Percentiles rank a stretch among this genome's conserved stretches.
These are phyloP conservation scores for Aethionema arabicum DNA, from an alignment of 345 rosid species.

Conservation along the genomic window DNA sequence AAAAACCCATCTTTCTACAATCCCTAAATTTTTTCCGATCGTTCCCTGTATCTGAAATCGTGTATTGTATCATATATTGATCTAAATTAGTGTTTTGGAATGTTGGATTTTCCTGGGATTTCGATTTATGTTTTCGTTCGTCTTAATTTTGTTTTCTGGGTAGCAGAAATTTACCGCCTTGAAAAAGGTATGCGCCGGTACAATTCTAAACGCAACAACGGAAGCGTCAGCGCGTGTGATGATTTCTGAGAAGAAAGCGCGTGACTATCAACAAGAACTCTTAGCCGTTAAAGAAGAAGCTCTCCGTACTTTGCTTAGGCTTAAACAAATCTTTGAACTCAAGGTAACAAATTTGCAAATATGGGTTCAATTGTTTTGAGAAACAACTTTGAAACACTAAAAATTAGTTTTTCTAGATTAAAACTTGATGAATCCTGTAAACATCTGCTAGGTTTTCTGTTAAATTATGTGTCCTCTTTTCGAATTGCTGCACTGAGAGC, in stretches of 20 bases:
- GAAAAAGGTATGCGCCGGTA: conserved; percentile 96
- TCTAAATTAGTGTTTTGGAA: conserved; percentile 11
- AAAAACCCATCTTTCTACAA: conserved; percentile 16
- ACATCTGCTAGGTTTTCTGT: too few species aligned
- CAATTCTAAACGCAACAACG: conserved; percentile 79
- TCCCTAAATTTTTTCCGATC: not conserved
- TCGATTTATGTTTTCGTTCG: conserved; percentile 21
- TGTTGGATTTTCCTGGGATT: conserved; percentile 33
- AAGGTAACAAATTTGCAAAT: conserved; percentile 50
- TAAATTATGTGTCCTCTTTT: too few species aligned
- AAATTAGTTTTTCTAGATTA: too few species aligned
- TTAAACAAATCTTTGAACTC: conserved; percentile 75
- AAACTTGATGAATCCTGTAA: too few species aligned
- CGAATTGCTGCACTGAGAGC: too few species aligned
- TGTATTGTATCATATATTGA: conserved; percentile 12
- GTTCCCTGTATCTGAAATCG: conserved; percentile 23
- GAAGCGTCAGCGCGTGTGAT: conserved; percentile 91
- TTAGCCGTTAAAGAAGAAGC: conserved; percentile 68
- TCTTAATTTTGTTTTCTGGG: conserved; percentile 11
- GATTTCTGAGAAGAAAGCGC: conserved; percentile 75
- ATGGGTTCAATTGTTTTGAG: conserved; percentile 5
- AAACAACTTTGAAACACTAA: not conserved
- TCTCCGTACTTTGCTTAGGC: conserved; percentile 69
- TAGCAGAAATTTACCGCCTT: conserved; percentile 72
- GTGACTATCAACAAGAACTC: conserved; percentile 68